Conservation (phyloP, 1,139 yeast genomes). For the Sugiyamaella novakii region DNA sequence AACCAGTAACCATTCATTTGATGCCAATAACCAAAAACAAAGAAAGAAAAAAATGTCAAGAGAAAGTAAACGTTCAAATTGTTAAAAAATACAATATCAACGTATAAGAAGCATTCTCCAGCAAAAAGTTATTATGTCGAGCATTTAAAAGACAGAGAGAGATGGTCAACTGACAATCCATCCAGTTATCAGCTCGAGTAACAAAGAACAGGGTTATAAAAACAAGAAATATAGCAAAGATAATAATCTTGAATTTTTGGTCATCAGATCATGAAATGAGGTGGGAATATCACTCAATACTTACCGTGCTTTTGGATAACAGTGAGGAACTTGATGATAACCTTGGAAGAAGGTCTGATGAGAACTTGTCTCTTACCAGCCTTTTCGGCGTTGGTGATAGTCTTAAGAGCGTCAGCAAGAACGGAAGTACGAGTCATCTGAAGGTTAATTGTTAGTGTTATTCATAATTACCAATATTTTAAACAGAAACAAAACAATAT, state of each 20-base stretch:
- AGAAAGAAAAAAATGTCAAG: slow-evolving; percentile 52
- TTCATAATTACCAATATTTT: background rate
- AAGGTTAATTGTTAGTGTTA: background rate
- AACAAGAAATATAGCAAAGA: background rate
- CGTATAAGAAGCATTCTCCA: slow-evolving; percentile 72
- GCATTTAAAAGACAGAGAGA: slow-evolving; percentile 97
- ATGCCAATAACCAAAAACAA: background rate
- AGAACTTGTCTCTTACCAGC: slow-evolving; percentile 99
- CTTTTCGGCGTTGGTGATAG: slow-evolving; percentile 99
- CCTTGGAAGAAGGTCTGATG: slow-evolving; percentile 99
- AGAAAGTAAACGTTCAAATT: slow-evolving; percentile 69
- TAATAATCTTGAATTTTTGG: slow-evolving; percentile 7
- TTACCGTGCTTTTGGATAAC: slow-evolving; percentile 96
- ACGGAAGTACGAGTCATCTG: slow-evolving; percentile 97
- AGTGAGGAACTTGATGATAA: slow-evolving; percentile 91
- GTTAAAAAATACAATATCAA: slow-evolving; percentile 44
- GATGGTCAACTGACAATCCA: slow-evolving; percentile 86
- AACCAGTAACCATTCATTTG: background rate
- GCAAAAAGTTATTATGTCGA: slow-evolving; percentile 68
- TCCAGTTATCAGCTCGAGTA: slow-evolving; percentile 82
- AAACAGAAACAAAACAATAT: background rate
- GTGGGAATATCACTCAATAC: slow-evolving; percentile 35
- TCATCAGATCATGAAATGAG: slow-evolving; percentile 9
- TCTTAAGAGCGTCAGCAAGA: slow-evolving; percentile 97
- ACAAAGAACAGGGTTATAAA: slow-evolving; percentile 2